phyloP scores from a whole-genome alignment of 108 stramenopile genomes.

The Cyclotella atomus region DNA sequence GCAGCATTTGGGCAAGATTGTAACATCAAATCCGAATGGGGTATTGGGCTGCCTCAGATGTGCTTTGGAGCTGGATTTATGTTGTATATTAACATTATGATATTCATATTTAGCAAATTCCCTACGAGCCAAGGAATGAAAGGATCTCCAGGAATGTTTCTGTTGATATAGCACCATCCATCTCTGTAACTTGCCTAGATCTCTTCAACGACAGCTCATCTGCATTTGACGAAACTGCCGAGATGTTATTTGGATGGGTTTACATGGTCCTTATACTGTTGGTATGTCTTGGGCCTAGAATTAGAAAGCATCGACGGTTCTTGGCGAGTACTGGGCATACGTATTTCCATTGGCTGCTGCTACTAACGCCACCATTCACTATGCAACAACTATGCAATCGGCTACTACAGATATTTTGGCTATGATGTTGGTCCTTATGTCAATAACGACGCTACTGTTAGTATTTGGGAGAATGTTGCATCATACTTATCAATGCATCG shows the following conservation, averaged over 20 bases:
- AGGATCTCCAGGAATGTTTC: conserved; percentile 27
- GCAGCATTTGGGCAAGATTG: conserved; percentile 10
- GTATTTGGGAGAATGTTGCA: conserved; percentile 18
- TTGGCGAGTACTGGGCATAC: conserved; percentile 52
- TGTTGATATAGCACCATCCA: conserved; percentile 28
- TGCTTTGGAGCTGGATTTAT: conserved; percentile 42
- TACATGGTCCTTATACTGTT: conserved; percentile 19
- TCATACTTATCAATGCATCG: conserved; percentile 12
- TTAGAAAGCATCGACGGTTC: conserved; percentile 11
- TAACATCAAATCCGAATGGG: conserved; percentile 29
- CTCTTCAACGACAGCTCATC: conserved; percentile 2
- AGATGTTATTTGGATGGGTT: conserved; percentile 32
- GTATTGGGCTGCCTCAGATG: conserved; percentile 21
- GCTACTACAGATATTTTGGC: conserved; percentile 8
- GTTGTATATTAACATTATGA: conserved; percentile 20
- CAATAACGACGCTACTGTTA: background rate
- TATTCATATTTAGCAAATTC: conserved; percentile 21
- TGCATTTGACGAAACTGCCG: conserved; percentile 1
- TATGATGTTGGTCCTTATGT: background rate
- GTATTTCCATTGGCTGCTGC: conserved; percentile 41
- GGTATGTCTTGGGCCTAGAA: conserved; percentile 11
- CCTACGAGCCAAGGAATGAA: conserved; percentile 4
- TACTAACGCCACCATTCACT: conserved; percentile 18
- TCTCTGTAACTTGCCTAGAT: conserved; percentile 11
- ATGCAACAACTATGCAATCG: conserved; percentile 10